phyloP scores from a whole-genome alignment of 2,329 filamentous ascomycete genomes.

The Neonectria coccinea region DNA sequence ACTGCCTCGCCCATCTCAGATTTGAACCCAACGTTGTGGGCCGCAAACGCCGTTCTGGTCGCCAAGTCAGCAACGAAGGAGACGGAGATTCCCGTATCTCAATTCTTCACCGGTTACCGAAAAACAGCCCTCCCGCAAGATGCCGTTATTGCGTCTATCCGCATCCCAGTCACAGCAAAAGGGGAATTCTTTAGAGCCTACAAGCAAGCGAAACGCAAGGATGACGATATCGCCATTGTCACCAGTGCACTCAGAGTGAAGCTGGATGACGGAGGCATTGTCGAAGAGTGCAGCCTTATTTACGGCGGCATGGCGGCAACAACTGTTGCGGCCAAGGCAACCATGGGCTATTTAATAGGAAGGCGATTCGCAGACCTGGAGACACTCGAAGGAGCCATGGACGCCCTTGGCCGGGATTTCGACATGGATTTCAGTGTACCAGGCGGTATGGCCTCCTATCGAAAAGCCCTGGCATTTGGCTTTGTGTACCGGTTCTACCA shows the following conservation, averaged over 20 bases:
- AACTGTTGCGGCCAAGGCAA: constrained; percentile 86
- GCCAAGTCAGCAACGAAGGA: constrained; percentile 81
- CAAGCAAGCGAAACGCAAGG: constrained; percentile 96
- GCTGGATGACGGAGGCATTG: constrained; percentile 74
- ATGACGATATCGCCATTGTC: constrained; percentile 98
- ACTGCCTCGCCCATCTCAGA: constrained; percentile 98
- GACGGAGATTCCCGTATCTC: constrained; percentile 88
- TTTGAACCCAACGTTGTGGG: constrained; percentile 93
- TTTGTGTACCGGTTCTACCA: constrained; percentile 99
- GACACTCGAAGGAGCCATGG: constrained; percentile 91
- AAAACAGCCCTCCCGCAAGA: constrained; percentile 83
- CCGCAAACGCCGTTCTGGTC: constrained; percentile 83
- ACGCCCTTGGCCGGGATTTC: constrained; percentile 89
- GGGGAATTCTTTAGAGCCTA: constrained; percentile 90
- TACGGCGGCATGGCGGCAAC: constrained; percentile 96
- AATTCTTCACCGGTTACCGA: constrained; percentile 94
- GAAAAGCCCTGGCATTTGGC: constrained; percentile 87
- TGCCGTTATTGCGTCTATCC: constrained; percentile 86
- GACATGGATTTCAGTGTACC: constrained; percentile 90
- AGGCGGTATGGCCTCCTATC: constrained; percentile 96
- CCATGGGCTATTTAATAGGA: constrained; percentile 79
- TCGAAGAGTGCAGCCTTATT: constrained; percentile 82
- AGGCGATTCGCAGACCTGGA: constrained; percentile 83
- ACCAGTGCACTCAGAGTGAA: constrained; percentile 85
- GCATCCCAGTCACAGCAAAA: constrained; percentile 83